phyloP scores from a whole-genome alignment of 1,284 basidiomycete genomes.

The Pisolithus thermaeus region DNA sequence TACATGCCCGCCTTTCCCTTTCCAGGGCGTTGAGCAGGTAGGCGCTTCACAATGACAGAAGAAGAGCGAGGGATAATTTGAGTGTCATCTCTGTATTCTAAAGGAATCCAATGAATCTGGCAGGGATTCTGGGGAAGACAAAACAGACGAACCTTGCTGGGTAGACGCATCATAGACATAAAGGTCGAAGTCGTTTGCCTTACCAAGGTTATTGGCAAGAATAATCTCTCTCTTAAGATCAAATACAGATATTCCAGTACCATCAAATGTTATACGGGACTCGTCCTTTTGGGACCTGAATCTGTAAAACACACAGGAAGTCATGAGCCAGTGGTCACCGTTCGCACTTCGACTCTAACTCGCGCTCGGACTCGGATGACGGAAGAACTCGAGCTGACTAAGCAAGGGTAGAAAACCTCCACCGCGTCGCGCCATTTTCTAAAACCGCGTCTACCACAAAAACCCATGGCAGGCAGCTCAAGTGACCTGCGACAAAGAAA shows the following conservation, averaged over 20 bases:
- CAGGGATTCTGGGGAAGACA: not conserved
- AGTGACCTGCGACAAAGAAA: constrained; percentile 23
- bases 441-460: no score
- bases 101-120: not conserved
- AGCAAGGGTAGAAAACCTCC: constrained; percentile 7
- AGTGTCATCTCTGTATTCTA: constrained; percentile 92
- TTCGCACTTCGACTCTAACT: not conserved
- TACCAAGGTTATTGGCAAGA: constrained; percentile 89
- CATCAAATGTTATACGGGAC: constrained; percentile 94
- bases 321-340: constrained; percentile 45
- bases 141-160: constrained; percentile 67
- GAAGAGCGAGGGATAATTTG: constrained; percentile 91
- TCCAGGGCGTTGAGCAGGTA: constrained; percentile 83
- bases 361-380: not conserved
- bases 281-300: constrained; percentile 96
- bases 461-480: no score
- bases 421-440: constrained; percentile 10
- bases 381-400: constrained; percentile 9
- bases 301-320: constrained; percentile 96
- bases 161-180: constrained; percentile 80
- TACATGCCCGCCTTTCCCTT: constrained; percentile 91
- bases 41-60: constrained; percentile 87
- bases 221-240: constrained; percentile 99
- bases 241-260: constrained; percentile 97
- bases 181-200: constrained; percentile 97